Evolutionary conservation across 2,329 filamentous ascomycete genomes (phyloP), one percentile per base, ranked within the genome.

Genomic region (Achaetomium macrosporum): DNA sequence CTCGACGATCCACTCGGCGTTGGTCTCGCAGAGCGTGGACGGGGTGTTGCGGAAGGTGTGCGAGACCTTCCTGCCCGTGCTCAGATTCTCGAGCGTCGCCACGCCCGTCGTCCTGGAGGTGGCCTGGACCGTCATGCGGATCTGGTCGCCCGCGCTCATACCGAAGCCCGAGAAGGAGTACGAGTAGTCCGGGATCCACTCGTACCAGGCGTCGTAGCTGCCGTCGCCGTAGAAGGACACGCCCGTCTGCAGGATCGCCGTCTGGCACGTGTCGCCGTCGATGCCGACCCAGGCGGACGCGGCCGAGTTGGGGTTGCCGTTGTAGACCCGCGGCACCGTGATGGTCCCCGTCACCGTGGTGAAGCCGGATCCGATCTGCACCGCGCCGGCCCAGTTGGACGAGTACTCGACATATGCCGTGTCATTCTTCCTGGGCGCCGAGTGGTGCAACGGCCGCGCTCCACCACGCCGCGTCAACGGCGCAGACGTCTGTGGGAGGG

Each of bases 1-100:
- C 68, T 83, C 80, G 13, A 83, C 78, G 59, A 84, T 83, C 79
- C 80, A 84, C 63, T 84, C 81, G 11, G 78, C 81, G 56, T 82
- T 82, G 60, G 75, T 74, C 61, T 79, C 71, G 61, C 74, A 78
- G 13, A 83, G 72, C 15, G 61, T 57, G n/a, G 65, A 66, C 2
- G 64, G 63, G 46, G 78, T 68, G 48, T 67, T 70, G 39, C 61
- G 68, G 64, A 83, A 75, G 2, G 69, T 73, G 66, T 84, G 75
- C 15, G 71, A 73, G 29, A 78, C 78, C 5, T 62, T 72, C 60
- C 75, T 63, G 30, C 77, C 78, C 4, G 71, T 79, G 11, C 68
- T 71, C 50, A 69, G 61, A 63, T 82, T 82, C 54, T 74, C 67
- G 47, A 81, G 68, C 30, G 56, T 59, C 16, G 74, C 73, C 3